Base-by-base conservation (phyloP, 805 yeast genomes). In the Saccharomycopsis schoenii region DNA sequence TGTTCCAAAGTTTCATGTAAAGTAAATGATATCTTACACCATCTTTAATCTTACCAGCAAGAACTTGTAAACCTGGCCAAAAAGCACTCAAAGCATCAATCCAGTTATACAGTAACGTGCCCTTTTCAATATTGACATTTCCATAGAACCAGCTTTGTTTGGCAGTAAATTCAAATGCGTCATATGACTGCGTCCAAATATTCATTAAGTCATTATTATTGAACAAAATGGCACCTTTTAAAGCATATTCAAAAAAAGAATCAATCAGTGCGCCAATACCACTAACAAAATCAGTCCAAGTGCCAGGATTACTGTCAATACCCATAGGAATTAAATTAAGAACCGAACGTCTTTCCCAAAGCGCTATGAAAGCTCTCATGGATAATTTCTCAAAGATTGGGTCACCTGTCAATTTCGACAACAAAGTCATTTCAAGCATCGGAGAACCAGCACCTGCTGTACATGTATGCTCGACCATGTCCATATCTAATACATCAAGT, bases 211-310 rank as follows among this genome's bases (percentile, higher is more conserved):
- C 74, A 14, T 75, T 74, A 66, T 86, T 88, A 68, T 88, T 83
- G 62, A 91, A 89, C 14, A 92, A 68, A 11, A 92, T 79, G 1
- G 91, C 76, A 21, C 85, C 83, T 69, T 92, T 92, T 51, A 89
- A 77, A 0, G 96, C 88, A 71, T 91, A 89, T 68, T 92, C 98
- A 69, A 86, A 92, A 68, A 89, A 89, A 0, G 97, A 89, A 71
- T 92, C 98, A 15, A 89, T 81, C 1, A 96, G 87, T 0, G 97
- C 97, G 1, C 98, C 97, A 10, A 88, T 78, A 0, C 97, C 97
- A 0, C 94, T 82, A 50, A 83, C 72, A 0, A 78, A 70, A 60
- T 86, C 86, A 50, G 76, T 72, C 83, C 89, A 84, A 43, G 70
- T 68, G 41, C 83, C 82, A 0, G 76, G 72, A 1, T 76, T 67